Base-by-base conservation (phyloP, 371 early-diverging fungal species). In the Umbelopsis sp. region DNA sequence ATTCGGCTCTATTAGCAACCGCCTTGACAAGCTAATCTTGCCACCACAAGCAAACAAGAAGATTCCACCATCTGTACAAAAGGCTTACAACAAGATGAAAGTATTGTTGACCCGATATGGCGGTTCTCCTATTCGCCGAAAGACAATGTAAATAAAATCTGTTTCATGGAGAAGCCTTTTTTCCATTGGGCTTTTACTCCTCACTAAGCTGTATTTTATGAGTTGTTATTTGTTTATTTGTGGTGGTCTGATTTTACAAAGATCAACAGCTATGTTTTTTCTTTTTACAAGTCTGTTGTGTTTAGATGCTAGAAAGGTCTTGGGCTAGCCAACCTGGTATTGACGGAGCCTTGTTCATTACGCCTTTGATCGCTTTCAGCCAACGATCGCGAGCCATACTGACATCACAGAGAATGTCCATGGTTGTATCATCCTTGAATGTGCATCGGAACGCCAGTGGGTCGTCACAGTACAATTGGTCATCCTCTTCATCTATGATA, bases 341-440 rank as follows among this genome's bases (percentile, higher is more conserved):
- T 35, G 57, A 35, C n/a, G 57, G 57, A 29, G 57, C 57, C 57
- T 57, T 57, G 35, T 57, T 57, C 35, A 57, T 29, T 18, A 57
- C 57, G 18, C 57, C 57, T 35, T 57, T 57, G 35, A 57, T 29
- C 8, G 57, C 57, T 18, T 57, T 57, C 14, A 57, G 57, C 57
- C 57, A 57, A 18, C 57, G 57, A 29, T 57, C 57, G 14, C 38
- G 57, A 57, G 57, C 57, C 18, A 29, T 8, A 5, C 35, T 35
- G 29, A 14, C 37, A 1, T 57, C 57, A 35, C 57, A 57, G 3
- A 35, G 12, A 8, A 57, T 57, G 32, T 57, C 57, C 0, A 57
- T 57, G 18, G 16, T 57, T 4, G 12, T 35, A 12, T 32, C 57
- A 29, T 57, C 35, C 18, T 25, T 32, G 29, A 57, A 57, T 35